Conservation (phyloP, 768 basidiomycete genomes). For the Tricholoma bakamatsutake region DNA sequence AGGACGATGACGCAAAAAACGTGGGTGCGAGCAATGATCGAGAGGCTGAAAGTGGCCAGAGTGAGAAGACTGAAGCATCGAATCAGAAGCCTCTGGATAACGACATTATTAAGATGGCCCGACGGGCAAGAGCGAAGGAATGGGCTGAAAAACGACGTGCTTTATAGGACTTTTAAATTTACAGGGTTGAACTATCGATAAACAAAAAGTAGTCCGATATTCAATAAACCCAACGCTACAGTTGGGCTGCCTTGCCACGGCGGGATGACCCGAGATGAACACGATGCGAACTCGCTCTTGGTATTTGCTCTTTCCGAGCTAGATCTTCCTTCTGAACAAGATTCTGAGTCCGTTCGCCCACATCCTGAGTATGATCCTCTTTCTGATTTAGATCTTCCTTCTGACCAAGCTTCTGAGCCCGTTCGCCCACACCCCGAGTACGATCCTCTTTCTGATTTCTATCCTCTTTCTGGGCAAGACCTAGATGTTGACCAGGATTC, state of each 20-base stretch:
- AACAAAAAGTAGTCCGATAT: background rate
- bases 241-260: background rate
- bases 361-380: background rate
- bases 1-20: constrained; percentile 1
- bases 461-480: background rate
- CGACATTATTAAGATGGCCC: constrained; percentile 34
- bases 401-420: background rate
- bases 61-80: background rate
- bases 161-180: constrained; percentile 3
- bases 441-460: background rate
- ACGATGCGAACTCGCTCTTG: background rate
- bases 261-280: background rate
- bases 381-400: background rate
- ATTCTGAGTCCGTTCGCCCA: background rate
- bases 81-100: background rate
- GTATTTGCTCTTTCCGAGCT: background rate
- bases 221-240: background rate
- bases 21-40: constrained; percentile 12
- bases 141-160: constrained; percentile 51
- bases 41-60: constrained; percentile 1
- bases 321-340: background rate
- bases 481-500: background rate
- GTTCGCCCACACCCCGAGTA: background rate
- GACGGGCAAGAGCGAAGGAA: constrained; percentile 50
- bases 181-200: background rate